Base-by-base conservation (phyloP, 1,284 basidiomycete species). In the Xerocomus cyaneibrunnescens region DNA sequence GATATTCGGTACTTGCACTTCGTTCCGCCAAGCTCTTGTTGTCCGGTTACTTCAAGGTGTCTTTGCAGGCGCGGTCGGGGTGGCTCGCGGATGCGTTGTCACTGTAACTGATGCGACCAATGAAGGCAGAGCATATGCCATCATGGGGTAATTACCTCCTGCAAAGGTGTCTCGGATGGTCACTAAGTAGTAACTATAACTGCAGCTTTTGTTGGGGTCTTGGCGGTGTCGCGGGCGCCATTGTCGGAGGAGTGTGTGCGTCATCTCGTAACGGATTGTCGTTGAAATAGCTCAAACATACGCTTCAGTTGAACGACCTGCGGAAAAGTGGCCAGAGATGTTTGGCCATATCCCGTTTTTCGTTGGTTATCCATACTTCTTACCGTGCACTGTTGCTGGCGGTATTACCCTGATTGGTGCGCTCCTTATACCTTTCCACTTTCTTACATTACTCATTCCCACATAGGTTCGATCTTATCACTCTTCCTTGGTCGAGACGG, bases 31-130 rank as follows among this genome's bases (percentile, higher is more conserved):
- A 68, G 96, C 95, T 4, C 85, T 98, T 49, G 84, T 79, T 41
- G 86, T 96, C 32, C 83, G 96, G n/a, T 76, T 99, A 6, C 79
- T 93, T 23, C 96, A 99, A 70, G 96, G 96, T 23, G 81, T 98
- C 38, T 99, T 98, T 67, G 94, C 92, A 10, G 96, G 96, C 16
- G 91, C 93, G 14, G 89, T 97, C 31, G 95, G 94, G 27, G 94
- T 97, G 17, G 93, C 92, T 37, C 81, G 94, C 60, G 92, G 94
- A 19, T 91, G 89, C 7, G 87, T 99, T 38, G 77, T 92, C 21
- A 88, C 89, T 55, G 81, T 99, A 52, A 96, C 96, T 1, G 93
- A 96, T 71, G 72, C 83, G 35, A 92, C 85, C 50, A 98, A 98
- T 69, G 94, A 97, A 71, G 92, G 91, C 31, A 81, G 93, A 58